Conservation (phyloP, 2,329 filamentous ascomycete species). For the Alternaria infectoria region DNA sequence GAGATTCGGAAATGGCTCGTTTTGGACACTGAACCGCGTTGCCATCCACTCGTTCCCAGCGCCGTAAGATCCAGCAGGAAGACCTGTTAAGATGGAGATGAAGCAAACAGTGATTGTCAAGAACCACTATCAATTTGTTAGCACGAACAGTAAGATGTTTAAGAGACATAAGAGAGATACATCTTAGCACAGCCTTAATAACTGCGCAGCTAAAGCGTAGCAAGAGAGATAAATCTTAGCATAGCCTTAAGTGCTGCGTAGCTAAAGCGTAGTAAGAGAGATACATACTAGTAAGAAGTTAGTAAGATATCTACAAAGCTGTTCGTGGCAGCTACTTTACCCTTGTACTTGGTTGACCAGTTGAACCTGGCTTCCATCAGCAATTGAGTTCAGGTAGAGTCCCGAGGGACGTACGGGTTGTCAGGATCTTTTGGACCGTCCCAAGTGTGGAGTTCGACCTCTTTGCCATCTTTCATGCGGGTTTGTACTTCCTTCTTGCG, state of each 20-base stretch:
- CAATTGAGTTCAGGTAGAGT: no score
- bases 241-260: no score
- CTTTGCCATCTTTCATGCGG: slow-evolving; percentile 24
- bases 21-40: slow-evolving; percentile 45
- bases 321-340: no score
- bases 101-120: slow-evolving; percentile 52
- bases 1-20: slow-evolving; percentile 46
- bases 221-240: no score
- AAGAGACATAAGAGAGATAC: no score
- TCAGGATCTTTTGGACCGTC: slow-evolving; percentile 30
- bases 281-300: no score
- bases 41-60: slow-evolving; percentile 43
- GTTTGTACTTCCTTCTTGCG: slow-evolving; percentile 7
- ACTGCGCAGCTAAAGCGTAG: no score
- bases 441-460: slow-evolving; percentile 34
- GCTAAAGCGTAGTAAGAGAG: no score
- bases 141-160: no score
- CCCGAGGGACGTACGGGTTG: slow-evolving; percentile 23
- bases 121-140: no score
- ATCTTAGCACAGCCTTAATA: no score
- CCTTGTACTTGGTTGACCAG: slow-evolving; percentile 48
- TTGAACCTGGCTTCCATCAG: slow-evolving; percentile 42
- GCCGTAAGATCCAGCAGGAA: slow-evolving; percentile 52
- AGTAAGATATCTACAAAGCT: no score
- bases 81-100: slow-evolving; percentile 52